These are phyloP conservation scores for Eragrostis tef DNA, from an alignment of 202 grass and related monocot species.

Conservation along the genomic window DNA sequence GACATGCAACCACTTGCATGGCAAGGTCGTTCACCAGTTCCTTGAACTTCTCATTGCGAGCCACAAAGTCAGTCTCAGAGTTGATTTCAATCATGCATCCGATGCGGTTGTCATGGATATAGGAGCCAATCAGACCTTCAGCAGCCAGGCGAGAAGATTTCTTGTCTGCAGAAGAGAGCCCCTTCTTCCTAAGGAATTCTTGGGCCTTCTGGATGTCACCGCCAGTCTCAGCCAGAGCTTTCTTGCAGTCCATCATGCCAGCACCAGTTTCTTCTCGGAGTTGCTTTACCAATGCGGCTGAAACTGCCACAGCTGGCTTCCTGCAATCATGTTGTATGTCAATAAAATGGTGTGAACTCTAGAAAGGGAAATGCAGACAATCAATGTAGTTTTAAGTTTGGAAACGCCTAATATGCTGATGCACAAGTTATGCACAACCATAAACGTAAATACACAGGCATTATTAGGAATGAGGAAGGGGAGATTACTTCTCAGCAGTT, in stretches of 20 bases:
- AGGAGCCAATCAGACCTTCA: slow-evolving; percentile 86
- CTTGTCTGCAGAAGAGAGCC: slow-evolving; percentile 92
- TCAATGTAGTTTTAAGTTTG: slow-evolving; percentile 21
- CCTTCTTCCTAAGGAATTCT: slow-evolving; percentile 94
- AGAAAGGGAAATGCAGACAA: not conserved
- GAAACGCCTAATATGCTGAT: slow-evolving; percentile 32
- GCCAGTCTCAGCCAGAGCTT: slow-evolving; percentile 74
- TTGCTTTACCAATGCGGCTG: slow-evolving; percentile 87
- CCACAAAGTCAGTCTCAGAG: slow-evolving; percentile 92
- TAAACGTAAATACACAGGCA: slow-evolving; percentile 14
- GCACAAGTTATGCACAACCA: slow-evolving; percentile 21
- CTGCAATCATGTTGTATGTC: slow-evolving; percentile 49
- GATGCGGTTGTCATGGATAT: slow-evolving; percentile 91
- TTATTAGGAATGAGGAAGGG: slow-evolving; percentile 32
- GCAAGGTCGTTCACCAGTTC: slow-evolving; percentile 88
- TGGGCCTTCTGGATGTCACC: slow-evolving; percentile 85
- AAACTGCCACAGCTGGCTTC: slow-evolving; percentile 70
- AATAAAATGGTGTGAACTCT: slow-evolving; percentile 24
- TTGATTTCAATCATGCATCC: slow-evolving; percentile 88
- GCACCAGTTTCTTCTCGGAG: slow-evolving; percentile 95
- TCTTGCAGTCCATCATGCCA: slow-evolving; percentile 99
- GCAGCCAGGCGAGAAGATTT: slow-evolving; percentile 89
- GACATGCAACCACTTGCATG: slow-evolving; percentile 95
- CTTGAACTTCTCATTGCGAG: slow-evolving; percentile 93
- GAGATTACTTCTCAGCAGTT: slow-evolving; percentile 73